Conservation (phyloP, 768 basidiomycete genomes). For the Tricholoma sp. region DNA sequence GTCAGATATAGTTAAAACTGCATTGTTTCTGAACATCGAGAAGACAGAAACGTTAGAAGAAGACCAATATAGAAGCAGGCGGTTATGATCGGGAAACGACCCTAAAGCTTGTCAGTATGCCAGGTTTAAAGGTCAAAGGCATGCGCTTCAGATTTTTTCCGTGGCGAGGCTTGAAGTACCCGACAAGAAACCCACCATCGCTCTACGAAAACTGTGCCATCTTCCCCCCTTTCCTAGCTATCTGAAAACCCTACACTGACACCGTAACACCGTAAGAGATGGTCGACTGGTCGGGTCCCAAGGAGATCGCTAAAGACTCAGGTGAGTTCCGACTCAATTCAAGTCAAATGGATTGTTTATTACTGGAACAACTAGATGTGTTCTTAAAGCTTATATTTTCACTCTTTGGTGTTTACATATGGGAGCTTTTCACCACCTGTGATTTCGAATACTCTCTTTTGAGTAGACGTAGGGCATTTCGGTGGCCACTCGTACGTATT, state of each 20-base stretch:
- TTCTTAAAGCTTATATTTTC: slow-evolving; percentile 57
- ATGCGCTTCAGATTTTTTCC: neutral
- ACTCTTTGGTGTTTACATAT: slow-evolving; percentile 63
- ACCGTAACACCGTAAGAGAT: slow-evolving; percentile 2
- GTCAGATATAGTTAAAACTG: slow-evolving; percentile 4
- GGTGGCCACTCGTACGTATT: slow-evolving; percentile 63
- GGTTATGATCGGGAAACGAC: slow-evolving; percentile 19
- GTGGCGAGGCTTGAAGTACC: neutral
- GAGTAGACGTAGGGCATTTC: slow-evolving; percentile 49
- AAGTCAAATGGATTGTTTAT: neutral
- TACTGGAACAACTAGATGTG: slow-evolving; percentile 31
- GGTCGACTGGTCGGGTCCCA: slow-evolving; percentile 47
- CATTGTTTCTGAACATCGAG: slow-evolving; percentile 7
- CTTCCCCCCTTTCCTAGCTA: neutral
- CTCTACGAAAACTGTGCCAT: neutral
- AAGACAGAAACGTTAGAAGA: slow-evolving; percentile 10
- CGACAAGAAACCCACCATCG: neutral
- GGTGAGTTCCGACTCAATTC: slow-evolving; percentile 18
- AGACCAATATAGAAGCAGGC: slow-evolving; percentile 14
- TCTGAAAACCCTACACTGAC: neutral
- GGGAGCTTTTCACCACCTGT: slow-evolving; percentile 61
- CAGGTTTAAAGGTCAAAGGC: slow-evolving; percentile 9
- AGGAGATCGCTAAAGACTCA: slow-evolving; percentile 38
- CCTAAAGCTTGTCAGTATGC: neutral
- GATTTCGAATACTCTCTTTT: slow-evolving; percentile 68